Evolutionary conservation across 2,329 filamentous ascomycete species (phyloP).

Genomic region (Aspergillus glaucus): DNA sequence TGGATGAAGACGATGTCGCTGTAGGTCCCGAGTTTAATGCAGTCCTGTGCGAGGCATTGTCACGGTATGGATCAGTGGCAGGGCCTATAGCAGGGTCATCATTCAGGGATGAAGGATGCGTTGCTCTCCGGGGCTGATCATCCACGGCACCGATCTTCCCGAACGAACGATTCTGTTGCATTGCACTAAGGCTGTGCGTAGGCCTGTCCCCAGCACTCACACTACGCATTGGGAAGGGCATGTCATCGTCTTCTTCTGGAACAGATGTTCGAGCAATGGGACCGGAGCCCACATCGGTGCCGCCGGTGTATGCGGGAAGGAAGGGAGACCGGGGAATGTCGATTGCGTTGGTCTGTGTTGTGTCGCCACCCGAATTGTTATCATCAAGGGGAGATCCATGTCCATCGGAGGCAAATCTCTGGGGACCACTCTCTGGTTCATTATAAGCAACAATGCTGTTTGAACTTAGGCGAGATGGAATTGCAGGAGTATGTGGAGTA

Average conservation of each 20-base stretch:
- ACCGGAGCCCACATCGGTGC: slow-evolving; percentile 31
- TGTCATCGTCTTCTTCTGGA: slow-evolving; percentile 40
- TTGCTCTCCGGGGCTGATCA: slow-evolving; percentile 14
- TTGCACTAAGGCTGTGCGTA: slow-evolving; percentile 23
- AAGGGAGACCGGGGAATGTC: slow-evolving; percentile 45
- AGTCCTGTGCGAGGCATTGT: slow-evolving; percentile 14
- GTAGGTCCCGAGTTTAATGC: slow-evolving; percentile 18
- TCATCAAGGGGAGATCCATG: slow-evolving; percentile 31
- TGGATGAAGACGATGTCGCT: slow-evolving; percentile 25
- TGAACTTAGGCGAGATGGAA: slow-evolving; percentile 87
- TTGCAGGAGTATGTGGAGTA: slow-evolving; percentile 86
- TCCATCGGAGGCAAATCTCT: slow-evolving; percentile 22
- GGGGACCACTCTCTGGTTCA: slow-evolving; percentile 30
- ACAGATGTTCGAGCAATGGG: slow-evolving; percentile 36
- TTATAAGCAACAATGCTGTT: slow-evolving; percentile 74
- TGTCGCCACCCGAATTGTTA: slow-evolving; percentile 27
- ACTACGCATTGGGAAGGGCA: slow-evolving; percentile 41
- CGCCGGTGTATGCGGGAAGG: slow-evolving; percentile 35
- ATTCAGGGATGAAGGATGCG: slow-evolving; percentile 7
- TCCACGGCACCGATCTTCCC: slow-evolving; percentile 16
- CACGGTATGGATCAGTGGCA: slow-evolving; percentile 12
- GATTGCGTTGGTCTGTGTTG: slow-evolving; percentile 37
- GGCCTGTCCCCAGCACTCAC: slow-evolving; percentile 39
- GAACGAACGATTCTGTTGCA: slow-evolving; percentile 30
- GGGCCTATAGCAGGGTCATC: slow-evolving; percentile 16